Evolutionary conservation across 257 asterid species (phyloP), one percentile per base, ranked within the genome.

Genomic region (Gentiana dahurica): DNA sequence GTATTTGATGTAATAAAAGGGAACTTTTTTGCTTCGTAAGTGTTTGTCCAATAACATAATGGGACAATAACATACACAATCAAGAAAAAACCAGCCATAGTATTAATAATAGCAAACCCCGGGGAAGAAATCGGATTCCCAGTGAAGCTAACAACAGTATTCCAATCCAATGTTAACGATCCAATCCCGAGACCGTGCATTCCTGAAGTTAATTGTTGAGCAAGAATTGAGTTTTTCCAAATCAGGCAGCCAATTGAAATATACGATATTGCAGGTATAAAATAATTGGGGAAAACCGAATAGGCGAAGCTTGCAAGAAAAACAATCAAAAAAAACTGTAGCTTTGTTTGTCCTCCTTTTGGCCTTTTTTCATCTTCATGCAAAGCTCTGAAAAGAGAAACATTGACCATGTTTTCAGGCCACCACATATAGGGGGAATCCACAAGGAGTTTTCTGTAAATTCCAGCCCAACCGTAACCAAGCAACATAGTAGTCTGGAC

Each of bases 371-470:
- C 93, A 12, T 68, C 62, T 53, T 83, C 95, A 12, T 86, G 89
- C 72, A 86, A 55, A 3, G 95, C 71, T 53, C 95, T 78, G 77
- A 82, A 86, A 41, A 86, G 61, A 4, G 95, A 83, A 49, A 86
- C 80, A 2, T 76, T 59, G 33, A 84, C 55, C 72, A 83, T 49
- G 68, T 55, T 78, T 24, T 73, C 85, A 3, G 95, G 95, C 95
- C 95, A 86, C 95, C 95, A 86, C 95, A 86, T 86, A 43, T 54
- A 81, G 0, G 89, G 87, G 8, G 93, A 81, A 45, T 86, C 93
- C 44, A 86, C 85, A 4, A 86, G 65, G 6, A 71, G 49, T 38
- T 60, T 64, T 68, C 95, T 63, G 44, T 74, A 79, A 49, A 83
- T 3, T 5, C 95, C 93, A 15, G 95, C 95, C 95, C 95, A 86